phyloP scores from a whole-genome alignment of 140 eudicot genomes.

The Cichorium intybus region DNA sequence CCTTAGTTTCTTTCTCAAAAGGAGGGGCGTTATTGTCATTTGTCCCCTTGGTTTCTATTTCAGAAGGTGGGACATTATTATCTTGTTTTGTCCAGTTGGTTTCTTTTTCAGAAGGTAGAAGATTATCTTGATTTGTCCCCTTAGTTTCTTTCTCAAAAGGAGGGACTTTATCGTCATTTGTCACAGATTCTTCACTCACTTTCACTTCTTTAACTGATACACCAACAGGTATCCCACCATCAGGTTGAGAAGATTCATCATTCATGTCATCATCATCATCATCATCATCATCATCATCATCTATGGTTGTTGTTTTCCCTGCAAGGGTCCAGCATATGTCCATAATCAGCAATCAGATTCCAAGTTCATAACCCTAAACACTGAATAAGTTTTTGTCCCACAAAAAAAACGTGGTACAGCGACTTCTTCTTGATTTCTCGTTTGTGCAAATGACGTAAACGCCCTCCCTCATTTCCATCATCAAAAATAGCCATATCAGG shows the following conservation, averaged over 20 bases:
- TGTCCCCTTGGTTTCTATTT: background rate
- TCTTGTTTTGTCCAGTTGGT: background rate
- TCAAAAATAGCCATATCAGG: too few relatives aligned
- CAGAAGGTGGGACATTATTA: background rate
- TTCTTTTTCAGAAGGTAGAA: too few relatives aligned
- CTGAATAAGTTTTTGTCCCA: too few relatives aligned
- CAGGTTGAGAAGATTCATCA: constrained; percentile 29
- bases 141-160: constrained; percentile 25
- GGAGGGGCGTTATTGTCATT: background rate
- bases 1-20: background rate
- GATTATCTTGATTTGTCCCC: background rate
- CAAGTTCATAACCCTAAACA: constrained; percentile 12
- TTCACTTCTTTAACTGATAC: constrained; percentile 21
- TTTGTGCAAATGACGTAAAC: background rate
- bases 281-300: background rate
- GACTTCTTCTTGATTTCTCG: too few relatives aligned
- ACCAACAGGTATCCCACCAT: constrained; percentile 21
- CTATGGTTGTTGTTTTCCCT: constrained; percentile 37
- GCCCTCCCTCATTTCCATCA: background rate
- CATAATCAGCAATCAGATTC: constrained; percentile 23
- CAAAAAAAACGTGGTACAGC: too few relatives aligned
- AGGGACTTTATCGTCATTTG: constrained; percentile 4
- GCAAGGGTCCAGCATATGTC: constrained; percentile 40
- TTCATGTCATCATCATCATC: too few relatives aligned
- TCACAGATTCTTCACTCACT: constrained; percentile 18